phyloP scores from a whole-genome alignment of 108 stramenopile species.

The Conticribra weissflogii region DNA sequence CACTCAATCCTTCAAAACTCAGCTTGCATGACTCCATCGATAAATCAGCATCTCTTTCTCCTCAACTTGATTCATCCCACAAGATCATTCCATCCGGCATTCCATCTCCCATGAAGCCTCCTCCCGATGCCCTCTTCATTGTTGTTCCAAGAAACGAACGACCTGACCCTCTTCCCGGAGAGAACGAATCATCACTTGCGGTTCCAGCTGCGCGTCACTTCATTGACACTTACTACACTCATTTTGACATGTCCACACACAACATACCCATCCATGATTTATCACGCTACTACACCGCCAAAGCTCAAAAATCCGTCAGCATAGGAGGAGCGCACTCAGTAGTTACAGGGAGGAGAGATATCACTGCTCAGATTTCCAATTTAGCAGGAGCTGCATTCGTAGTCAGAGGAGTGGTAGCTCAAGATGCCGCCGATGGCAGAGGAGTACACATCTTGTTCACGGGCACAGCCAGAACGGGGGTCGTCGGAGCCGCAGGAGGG shows the following conservation, averaged over 20 bases:
- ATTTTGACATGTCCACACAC: constrained; percentile 34
- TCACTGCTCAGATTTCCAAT: constrained; percentile 58
- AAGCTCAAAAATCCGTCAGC: constrained; percentile 70
- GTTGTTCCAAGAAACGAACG: constrained; percentile 38
- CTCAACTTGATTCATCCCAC: constrained; percentile 13
- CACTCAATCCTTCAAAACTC: constrained; percentile 14
- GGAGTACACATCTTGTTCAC: constrained; percentile 59
- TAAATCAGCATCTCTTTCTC: constrained; percentile 15
- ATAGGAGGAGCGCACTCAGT: constrained; percentile 80
- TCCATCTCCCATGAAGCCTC: constrained; percentile 26
- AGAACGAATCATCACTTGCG: constrained; percentile 22
- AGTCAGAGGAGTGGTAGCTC: constrained; percentile 71
- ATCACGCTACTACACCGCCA: constrained; percentile 50
- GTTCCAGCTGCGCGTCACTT: constrained; percentile 61
- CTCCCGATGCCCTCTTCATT: constrained; percentile 46
- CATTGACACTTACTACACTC: constrained; percentile 56
- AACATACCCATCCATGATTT: constrained; percentile 53
- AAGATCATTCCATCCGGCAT: constrained; percentile 4
- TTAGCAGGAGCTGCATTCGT: constrained; percentile 55
- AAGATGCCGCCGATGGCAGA: constrained; percentile 49
- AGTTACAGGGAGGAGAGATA: constrained; percentile 52
- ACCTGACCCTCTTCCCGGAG: constrained; percentile 43
- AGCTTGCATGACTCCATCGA: constrained; percentile 18
- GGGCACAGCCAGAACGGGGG: constrained; percentile 52
- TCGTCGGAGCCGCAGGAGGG: constrained; percentile 32